Evolutionary conservation across 2,329 filamentous ascomycete genomes (phyloP), one percentile per base, ranked within the genome.

Genomic region (Colletotrichum filicis): DNA sequence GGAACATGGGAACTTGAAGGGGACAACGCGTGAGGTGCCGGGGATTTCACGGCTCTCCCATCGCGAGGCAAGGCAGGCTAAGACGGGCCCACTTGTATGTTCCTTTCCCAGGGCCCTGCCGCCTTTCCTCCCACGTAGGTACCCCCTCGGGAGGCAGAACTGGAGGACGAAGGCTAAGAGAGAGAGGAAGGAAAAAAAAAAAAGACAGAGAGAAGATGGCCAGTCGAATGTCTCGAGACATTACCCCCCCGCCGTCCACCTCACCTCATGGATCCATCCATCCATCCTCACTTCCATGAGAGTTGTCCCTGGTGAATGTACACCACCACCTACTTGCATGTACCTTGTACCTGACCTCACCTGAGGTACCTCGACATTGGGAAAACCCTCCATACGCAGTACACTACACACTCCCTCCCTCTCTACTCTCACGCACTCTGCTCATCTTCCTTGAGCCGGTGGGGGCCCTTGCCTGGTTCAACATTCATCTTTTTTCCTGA

Each of bases 401-500:
- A 52, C 49, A 58, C 66, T 64, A 52, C 49, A 58, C 66, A 65
- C 66, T 56, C 56, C 37, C 37, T 42, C 37, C 37, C 37, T 42
- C 37, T 42, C 26, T 35, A 35, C 66, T 56, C 42, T 59, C 30
- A 53, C 62, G 49, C 19, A 22, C 62, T 71, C 71, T 71, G 66
- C 61, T 71, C 71, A 64, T 56, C 66, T 71, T 73, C 71, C 71
- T 70, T 60, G 71, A 73, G 66, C 66, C 26, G 66, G 71, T 73
- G 71, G 71, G 71, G 71, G 57, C 71, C 66, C 66, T 70, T 64
- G 63, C 72, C 64, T 74, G 68, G 74, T 75, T 75, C 74, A 75
- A 75, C 74, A 75, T 69, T 75, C 74, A 61, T 66, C 62, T 68
- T 75, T 75, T 74, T 74, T 64, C 60, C 60, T 67, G 66, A 49